Evolutionary conservation across 106 monocot species (phyloP).

Genomic region (Allium sativum): DNA sequence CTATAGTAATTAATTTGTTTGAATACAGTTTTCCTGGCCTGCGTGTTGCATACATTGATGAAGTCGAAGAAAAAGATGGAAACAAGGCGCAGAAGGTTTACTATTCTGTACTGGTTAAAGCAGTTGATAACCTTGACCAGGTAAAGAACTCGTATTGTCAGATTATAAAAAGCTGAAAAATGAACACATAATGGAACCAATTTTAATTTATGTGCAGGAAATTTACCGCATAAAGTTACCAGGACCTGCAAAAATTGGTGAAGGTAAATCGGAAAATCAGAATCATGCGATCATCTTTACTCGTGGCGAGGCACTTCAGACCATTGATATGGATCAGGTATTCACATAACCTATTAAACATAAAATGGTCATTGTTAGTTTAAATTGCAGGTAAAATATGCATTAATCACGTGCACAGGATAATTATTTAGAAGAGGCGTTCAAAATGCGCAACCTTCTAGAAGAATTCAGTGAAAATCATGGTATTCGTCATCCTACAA

Average conservation of each 20-base stretch:
- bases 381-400: background rate
- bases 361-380: background rate
- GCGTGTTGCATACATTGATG: too few species aligned
- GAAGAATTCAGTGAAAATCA: conserved; percentile 98
- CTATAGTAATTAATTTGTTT: conserved; percentile 7
- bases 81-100: conserved; percentile 88
- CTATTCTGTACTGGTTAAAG: conserved; percentile 96
- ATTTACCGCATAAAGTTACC: conserved; percentile 97
- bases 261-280: conserved; percentile 99
- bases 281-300: conserved; percentile 98
- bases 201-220: conserved; percentile 47
- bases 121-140: conserved; percentile 98
- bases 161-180: too few species aligned
- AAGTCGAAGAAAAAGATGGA: too few species aligned
- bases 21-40: conserved; percentile 62
- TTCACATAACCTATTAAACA: background rate
- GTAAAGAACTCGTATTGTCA: conserved; percentile 31
- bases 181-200: too few species aligned
- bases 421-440: conserved; percentile 93
- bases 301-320: conserved; percentile 95
- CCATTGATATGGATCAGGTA: conserved; percentile 99
- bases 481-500: conserved; percentile 82
- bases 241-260: conserved; percentile 81
- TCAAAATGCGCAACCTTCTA: conserved; percentile 95
- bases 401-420: conserved; percentile 30